Base-by-base conservation (phyloP, 805 yeast genomes). In the Saturnispora halmiae region DNA sequence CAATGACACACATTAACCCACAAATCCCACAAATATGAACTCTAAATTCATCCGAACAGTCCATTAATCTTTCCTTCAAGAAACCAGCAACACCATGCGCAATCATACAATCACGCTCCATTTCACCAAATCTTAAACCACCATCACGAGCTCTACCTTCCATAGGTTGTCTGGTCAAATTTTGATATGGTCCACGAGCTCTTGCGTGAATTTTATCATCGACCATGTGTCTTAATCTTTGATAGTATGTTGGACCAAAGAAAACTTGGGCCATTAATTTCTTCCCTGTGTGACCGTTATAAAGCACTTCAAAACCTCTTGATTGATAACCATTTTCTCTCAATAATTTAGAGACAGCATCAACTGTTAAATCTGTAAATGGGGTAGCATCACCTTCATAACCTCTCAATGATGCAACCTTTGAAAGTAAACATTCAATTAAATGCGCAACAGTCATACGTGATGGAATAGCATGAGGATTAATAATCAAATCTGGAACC, bases 41-140 rank as follows among this genome's bases (percentile, higher is more conserved):
- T 65, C 97, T 76, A 72, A 92, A 92, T 2, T 97, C 96, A 69
- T 92, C 99, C 0, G 97, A 90, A 10, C 96, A 96, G 65, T 92
- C 97, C 96, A 92, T 90, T 62, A 92, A 71, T 63, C 99, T 76
- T 68, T 92, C 99, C 65, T 90, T 87, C 69, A 92, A 75, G 71
- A 92, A 90, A 6, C 96, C 94, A 4, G 98, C 96, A 11, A 96
- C 97, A 63, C 99, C 99, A 61, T 92, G 97, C 2, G 99, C 98
- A 72, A 92, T 92, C 96, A 92, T 90, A 82, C 99, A 92, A 73
- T 92, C 99, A 71, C 99, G 85, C 68, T 92, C 99, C 99, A 92
- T 92, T 66, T 90, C 98, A 58, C 98, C 98, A 75, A 90, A 88
- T 66, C 98, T 85, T 62, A 90, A 72, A 54, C 98, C 98, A 77